Conservation (phyloP, 2,329 filamentous ascomycete species). For the Colletotrichum sp. region DNA sequence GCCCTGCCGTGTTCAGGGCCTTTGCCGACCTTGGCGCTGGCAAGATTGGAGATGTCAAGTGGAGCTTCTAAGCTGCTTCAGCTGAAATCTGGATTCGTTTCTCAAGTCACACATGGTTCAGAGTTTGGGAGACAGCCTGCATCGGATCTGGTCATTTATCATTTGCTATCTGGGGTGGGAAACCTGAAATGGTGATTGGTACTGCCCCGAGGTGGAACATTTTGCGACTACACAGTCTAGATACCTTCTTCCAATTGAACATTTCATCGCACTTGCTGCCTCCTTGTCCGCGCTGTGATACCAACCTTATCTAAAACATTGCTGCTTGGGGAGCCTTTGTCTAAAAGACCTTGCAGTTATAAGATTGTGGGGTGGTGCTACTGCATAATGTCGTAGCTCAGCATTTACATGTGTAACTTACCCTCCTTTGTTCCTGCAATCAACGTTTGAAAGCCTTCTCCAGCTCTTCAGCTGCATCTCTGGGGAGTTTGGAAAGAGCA, state of each 20-base stretch:
- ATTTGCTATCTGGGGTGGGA: neutral
- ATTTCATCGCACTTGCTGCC: neutral
- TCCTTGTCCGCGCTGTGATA: neutral
- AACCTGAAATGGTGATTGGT: neutral
- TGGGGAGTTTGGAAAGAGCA: neutral
- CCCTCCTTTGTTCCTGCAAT: neutral
- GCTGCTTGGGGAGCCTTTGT: neutral
- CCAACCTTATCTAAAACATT: neutral
- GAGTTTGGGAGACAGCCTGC: neutral
- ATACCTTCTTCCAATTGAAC: neutral
- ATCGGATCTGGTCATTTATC: neutral
- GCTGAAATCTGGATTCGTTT: neutral
- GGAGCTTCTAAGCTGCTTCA: neutral
- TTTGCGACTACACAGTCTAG: neutral
- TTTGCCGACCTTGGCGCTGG: constrained; percentile 1
- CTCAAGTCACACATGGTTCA: neutral
- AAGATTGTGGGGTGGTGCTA: neutral
- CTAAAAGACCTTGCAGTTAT: neutral
- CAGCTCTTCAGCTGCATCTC: neutral
- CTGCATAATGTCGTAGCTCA: neutral
- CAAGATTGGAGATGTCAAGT: neutral
- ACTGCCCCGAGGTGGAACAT: neutral
- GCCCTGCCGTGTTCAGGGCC: neutral
- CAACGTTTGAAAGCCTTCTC: neutral
- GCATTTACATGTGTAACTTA: neutral